A percentile compares a stretch with the other conserved stretches of the same genome.
Evolutionary conservation across 2,329 filamentous ascomycete genomes (phyloP).

Genomic region (Ophiostoma ips): DNA sequence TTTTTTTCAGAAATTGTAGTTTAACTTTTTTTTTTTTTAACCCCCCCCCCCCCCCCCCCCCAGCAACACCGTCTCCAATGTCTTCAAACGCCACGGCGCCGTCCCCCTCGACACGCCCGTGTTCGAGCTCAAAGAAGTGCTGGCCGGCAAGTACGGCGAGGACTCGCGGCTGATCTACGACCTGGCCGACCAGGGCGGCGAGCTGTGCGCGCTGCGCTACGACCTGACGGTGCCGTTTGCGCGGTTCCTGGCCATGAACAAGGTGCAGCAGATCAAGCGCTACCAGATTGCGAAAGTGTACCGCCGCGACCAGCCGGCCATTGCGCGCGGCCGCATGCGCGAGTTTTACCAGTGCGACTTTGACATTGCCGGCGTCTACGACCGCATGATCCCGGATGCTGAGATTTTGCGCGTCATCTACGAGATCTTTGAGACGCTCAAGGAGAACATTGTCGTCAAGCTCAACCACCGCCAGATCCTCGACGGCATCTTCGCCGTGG

Average conservation of each 20-base stretch:
- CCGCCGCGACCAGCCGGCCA: constrained; percentile 36
- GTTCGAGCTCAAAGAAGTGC: constrained; percentile 64
- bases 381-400: constrained; percentile 83
- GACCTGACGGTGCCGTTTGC: constrained; percentile 55
- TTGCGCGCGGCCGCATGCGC: constrained; percentile 84
- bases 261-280: constrained; percentile 73
- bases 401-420: constrained; percentile 74
- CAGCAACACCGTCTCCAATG: constrained; percentile 15
- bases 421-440: constrained; percentile 70
- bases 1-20: no score
- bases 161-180: constrained; percentile 62
- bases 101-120: constrained; percentile 59
- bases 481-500: constrained; percentile 83
- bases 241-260: constrained; percentile 86
- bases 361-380: constrained; percentile 79
- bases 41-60: no score
- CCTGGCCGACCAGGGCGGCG: constrained; percentile 69
- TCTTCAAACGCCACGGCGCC: constrained; percentile 45
- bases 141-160: constrained; percentile 42
- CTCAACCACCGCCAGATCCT: constrained; percentile 91
- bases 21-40: no score
- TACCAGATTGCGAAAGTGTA: constrained; percentile 95
- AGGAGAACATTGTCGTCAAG: constrained; percentile 67
- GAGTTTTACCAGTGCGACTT: constrained; percentile 98
- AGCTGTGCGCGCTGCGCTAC: constrained; percentile 68